These are phyloP conservation scores for Aspergillus fructus DNA, from an alignment of 2,329 filamentous ascomycete species.

Conservation along the genomic window DNA sequence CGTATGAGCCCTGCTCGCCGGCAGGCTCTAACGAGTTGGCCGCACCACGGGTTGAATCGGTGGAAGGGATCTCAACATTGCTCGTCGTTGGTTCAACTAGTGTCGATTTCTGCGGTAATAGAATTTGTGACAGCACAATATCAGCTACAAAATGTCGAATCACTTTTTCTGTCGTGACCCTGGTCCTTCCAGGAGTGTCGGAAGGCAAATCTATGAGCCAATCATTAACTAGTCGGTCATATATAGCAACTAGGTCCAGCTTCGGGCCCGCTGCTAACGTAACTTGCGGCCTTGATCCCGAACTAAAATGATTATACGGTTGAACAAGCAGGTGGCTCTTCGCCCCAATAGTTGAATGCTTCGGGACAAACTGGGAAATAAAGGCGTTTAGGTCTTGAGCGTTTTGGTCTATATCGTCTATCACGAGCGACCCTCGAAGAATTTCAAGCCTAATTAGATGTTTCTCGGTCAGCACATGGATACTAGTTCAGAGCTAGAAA, in stretches of 20 bases:
- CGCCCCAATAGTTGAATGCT: neutral
- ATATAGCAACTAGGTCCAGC: constrained; percentile 28
- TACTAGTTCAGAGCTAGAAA: neutral
- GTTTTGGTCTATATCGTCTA: constrained; percentile 40
- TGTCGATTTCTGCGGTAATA: constrained; percentile 17
- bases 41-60: neutral
- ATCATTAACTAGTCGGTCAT: constrained; percentile 36
- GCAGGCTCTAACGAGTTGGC: neutral
- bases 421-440: constrained; percentile 21
- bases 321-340: constrained; percentile 21
- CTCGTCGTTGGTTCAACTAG: neutral
- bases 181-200: constrained; percentile 35
- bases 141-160: constrained; percentile 38
- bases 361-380: constrained; percentile 14
- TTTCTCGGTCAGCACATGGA: constrained; percentile 8
- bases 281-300: constrained; percentile 13
- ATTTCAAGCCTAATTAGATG: constrained; percentile 36
- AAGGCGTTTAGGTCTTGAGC: constrained; percentile 30
- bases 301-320: constrained; percentile 16
- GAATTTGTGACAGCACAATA: constrained; percentile 36
- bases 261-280: constrained; percentile 3
- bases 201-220: constrained; percentile 37
- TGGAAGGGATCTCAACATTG: neutral
- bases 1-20: neutral
- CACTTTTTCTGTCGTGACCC: constrained; percentile 39